These are phyloP conservation scores for Aureobasidium namibiae DNA, from an alignment of 2,329 filamentous ascomycete genomes.

Conservation along the genomic window DNA sequence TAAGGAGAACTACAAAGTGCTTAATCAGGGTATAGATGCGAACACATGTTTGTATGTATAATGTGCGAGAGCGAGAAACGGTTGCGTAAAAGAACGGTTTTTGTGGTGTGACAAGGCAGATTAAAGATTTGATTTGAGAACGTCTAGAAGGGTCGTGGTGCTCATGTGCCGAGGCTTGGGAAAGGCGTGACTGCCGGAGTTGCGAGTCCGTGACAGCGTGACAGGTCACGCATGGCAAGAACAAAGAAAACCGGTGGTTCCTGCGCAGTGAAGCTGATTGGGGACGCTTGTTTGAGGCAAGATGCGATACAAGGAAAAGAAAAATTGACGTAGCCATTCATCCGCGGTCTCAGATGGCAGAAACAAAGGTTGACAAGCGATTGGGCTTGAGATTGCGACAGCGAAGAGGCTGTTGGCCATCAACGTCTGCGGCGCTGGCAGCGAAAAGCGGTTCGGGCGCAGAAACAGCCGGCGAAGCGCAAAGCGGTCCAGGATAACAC, in stretches of 20 bases:
- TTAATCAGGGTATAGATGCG: too few species aligned
- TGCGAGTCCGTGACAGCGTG: too few species aligned
- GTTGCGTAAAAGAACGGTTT: constrained; percentile 1
- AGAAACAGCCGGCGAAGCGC: not conserved
- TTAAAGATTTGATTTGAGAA: constrained; percentile 7
- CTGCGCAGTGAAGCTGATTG: not conserved
- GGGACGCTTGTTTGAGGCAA: not conserved
- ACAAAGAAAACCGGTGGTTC: not conserved
- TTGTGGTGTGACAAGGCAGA: not conserved
- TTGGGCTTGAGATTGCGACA: not conserved
- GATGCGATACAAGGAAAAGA: not conserved
- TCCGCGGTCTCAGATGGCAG: not conserved
- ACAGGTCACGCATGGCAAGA: not conserved
- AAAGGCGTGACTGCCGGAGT: not conserved
- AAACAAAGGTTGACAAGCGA: not conserved
- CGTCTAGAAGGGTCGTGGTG: not conserved
- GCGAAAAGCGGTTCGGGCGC: not conserved
- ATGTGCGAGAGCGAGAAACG: not conserved
- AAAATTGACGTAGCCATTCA: not conserved
- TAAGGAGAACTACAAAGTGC: too few species aligned
- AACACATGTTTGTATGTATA: too few species aligned
- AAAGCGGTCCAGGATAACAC: too few species aligned
- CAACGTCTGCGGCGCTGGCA: not conserved
- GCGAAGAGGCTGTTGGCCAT: not conserved
- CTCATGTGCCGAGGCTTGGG: not conserved